Evolutionary conservation across 305 asterid species (phyloP).

Genomic region (Plantago coronopus): DNA sequence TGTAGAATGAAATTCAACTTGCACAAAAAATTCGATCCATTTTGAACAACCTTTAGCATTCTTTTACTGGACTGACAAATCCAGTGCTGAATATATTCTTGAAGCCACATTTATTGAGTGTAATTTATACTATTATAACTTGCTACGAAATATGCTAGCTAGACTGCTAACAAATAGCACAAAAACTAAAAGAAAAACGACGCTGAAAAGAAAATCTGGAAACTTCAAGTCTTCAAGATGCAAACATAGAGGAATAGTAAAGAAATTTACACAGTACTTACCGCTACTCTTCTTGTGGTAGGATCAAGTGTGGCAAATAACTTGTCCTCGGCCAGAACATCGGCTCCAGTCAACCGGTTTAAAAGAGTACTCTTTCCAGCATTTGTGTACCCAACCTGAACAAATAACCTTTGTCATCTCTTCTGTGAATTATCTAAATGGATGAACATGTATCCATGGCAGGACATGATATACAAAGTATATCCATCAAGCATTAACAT

Average conservation of each 20-base stretch:
- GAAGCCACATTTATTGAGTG: background rate
- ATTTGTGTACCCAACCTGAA: conserved; percentile 94
- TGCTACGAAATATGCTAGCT: background rate
- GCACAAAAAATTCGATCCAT: conserved; percentile 10
- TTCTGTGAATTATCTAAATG: conserved; percentile 1
- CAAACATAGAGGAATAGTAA: conserved; percentile 10
- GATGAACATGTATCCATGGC: conserved; percentile 1
- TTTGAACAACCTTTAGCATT: no score
- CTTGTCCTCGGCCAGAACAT: conserved; percentile 88
- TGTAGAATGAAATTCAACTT: conserved; percentile 9
- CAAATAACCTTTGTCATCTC: conserved; percentile 18
- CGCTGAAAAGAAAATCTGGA: conserved; percentile 1
- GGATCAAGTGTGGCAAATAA: conserved; percentile 96
- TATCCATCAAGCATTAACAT: conserved; percentile 5
- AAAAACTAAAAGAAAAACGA: conserved; percentile 1
- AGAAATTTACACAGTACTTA: conserved; percentile 30
- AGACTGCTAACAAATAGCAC: conserved; percentile 9
- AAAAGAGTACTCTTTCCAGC: conserved; percentile 95
- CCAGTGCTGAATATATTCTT: no score
- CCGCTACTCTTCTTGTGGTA: conserved; percentile 95
- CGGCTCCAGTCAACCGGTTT: conserved; percentile 82
- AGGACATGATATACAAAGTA: conserved; percentile 8
- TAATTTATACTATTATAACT: background rate
- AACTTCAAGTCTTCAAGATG: conserved; percentile 3
- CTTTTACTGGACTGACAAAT: no score